Base-by-base conservation (phyloP, 106 monocot species). In the Xerophyta viscosa region DNA sequence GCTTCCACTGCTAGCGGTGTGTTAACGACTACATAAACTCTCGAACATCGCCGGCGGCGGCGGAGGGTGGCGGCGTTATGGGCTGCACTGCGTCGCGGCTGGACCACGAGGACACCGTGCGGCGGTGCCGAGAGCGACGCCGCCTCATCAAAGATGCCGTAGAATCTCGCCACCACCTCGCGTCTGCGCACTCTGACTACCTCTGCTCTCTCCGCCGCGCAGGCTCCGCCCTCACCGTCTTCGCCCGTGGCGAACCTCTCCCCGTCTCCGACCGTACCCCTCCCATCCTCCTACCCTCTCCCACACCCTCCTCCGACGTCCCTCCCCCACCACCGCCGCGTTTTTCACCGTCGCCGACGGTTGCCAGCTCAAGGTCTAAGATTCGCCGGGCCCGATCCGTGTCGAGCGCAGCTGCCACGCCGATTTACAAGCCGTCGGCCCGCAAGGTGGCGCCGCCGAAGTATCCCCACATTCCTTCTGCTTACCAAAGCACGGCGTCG, bases 91-190 rank as follows among this genome's bases (percentile, higher is more conserved):
- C 96, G 27, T 96, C 96, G 42, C 47, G 71, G 74, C 64, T 96
- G 48, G 82, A 89, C 39, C 76, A 81, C 60, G 96, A 96, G 62
- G 96, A 89, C 73, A 73, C 73, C 1, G 96, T 96, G 27, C 81
- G 96, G 46, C 81, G 96, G 24, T 96, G 96, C 89, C 75, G 79
- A 71, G 89, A 96, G 64, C 82, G 96, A n/a, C 89, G 85, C 59
- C 70, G 82, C 46, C 79, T 85, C 37, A 88, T 88, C 57, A 85
- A 86, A 52, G 80, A 81, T 11, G 84, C 81, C 8, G 88, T 94
- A 3, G 54, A 61, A 20, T 72, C 78, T 36, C 84, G 88, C 65
- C 94, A 88, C 67, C 77, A 70, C 61, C 73, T 94, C 33, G 84
- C 94, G 47, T 66, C 94, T 29, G 84, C 88, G 2, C 94, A 94